These are phyloP conservation scores for Coemansia sp. DNA, from an alignment of 192 early-diverging fungal genomes.

Conservation along the genomic window DNA sequence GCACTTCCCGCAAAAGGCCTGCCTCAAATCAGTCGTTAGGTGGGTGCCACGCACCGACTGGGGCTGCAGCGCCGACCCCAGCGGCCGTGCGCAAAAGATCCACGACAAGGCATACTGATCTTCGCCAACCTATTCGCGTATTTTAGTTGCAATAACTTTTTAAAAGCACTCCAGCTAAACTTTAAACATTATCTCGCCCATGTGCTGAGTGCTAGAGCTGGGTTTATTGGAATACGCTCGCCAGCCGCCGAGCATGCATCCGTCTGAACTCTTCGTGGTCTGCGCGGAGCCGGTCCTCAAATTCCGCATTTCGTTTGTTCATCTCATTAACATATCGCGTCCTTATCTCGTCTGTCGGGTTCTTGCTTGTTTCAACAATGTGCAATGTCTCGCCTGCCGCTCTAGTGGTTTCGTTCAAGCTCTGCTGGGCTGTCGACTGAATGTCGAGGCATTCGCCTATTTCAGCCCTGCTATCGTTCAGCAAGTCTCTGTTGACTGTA, in stretches of 20 bases:
- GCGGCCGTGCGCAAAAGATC: constrained; percentile 92
- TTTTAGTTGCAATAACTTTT: too few relatives aligned
- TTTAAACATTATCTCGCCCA: not conserved
- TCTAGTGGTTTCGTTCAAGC: not conserved
- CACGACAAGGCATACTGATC: constrained; percentile 59
- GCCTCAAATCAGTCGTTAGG: constrained; percentile 83
- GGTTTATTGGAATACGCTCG: constrained; percentile 8
- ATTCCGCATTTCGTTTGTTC: constrained; percentile 4
- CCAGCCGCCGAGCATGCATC: constrained; percentile 26
- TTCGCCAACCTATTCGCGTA: too few relatives aligned
- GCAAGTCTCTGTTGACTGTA: not conserved
- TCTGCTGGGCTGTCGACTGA: not conserved
- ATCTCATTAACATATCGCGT: constrained; percentile 1
- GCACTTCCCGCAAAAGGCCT: constrained; percentile 88
- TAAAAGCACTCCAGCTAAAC: not conserved
- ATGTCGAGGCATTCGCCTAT: not conserved
- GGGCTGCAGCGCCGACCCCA: constrained; percentile 97
- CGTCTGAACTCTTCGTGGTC: constrained; percentile 27
- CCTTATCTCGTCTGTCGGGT: not conserved
- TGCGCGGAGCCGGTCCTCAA: constrained; percentile 15
- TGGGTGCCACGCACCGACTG: constrained; percentile 98
- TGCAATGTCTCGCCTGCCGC: not conserved
- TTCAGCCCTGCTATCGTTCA: not conserved
- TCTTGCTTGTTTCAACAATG: not conserved
- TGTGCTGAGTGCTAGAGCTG: not conserved